Base-by-base conservation (phyloP, 2,329 filamentous ascomycete species). In the Botrytis aclada region DNA sequence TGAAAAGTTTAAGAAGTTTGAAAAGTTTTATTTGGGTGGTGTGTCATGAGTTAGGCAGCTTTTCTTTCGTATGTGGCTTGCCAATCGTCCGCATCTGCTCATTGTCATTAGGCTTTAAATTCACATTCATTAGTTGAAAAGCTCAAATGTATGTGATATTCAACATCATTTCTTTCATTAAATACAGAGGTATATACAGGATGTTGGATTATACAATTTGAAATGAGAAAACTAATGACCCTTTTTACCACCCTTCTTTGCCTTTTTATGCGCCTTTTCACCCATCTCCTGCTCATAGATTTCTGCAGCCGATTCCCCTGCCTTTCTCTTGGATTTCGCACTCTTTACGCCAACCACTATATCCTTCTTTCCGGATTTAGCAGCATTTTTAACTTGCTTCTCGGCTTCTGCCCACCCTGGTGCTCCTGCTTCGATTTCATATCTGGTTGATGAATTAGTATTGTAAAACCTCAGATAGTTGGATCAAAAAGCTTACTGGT, bases 271-370 rank as follows among this genome's bases (percentile, higher is more conserved):
- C 79, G 85, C 86, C 72, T 82, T 86, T 37, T 85, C 85, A 3
- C 84, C 89, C 72, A 89, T 84, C 67, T 83, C 86, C 79, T 90
- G 85, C 70, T 90, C 89, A 77, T 90, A 91, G 25, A 90, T 86
- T 78, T 91, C 89, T 34, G 84, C 84, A 7, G 88, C 89, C 25
- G 87, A 88, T 73, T 83, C 81, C 4, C 79, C 81, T 25, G 89
- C 92, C 84, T 97, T 97, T 78, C 93, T 86, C 86, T 96, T 95
- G 75, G 83, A 78, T 83, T 94, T 93, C 73, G 85, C 85, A n/a
- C 90, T 89, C 86, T 95, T 96, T 72, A 98, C 89, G 80, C 92
- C 95, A 41, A 98, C 93, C 0, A 90, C 91, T 25, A 86, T 86
- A 78, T 86, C 88, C 65, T 85, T 84, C 69, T 87, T 85, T 16